Base-by-base conservation (phyloP, 495 filamentous ascomycete species). In the Penicillium bovifimosum region DNA sequence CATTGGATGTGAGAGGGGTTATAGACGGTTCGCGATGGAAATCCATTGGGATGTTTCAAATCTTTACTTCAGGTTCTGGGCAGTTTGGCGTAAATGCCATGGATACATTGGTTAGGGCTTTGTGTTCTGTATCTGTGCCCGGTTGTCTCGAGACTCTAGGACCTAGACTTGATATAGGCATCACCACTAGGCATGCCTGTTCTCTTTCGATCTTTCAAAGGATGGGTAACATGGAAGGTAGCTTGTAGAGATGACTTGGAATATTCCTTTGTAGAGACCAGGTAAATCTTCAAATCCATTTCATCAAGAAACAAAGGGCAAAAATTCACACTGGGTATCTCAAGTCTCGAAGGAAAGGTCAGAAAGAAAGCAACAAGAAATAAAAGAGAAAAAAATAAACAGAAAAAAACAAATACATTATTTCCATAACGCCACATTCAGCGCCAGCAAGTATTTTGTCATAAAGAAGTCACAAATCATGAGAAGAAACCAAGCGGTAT, bases 351-450 rank as follows among this genome's bases (percentile, higher is more conserved):
- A 8, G 6, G n/a, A 35, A 48, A 39, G 18, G 6, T 26, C 20
- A 24, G 20, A 24, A 24, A 24, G 20, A 24, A 24, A 24, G 20
- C 4, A 24, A 24, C 20, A 24, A 24, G 13, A 20, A 41, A 20
- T 33, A 3, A 9, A 32, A 41, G 27, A 29, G 39, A 41, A 33
- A 34, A 6, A 31, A 5, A 11, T 16, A 39, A 41, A 47, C 26
- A 39, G 32, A 49, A 11, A 52, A 16, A 48, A 46, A 33, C 29
- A 52, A 53, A 59, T 50, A 41, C 46, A 63, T 54, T 47, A 29
- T 36, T 53, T 42, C 64, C 59, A 50, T 56, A 64, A 58, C 64
- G 62, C 58, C 62, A 62, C 50, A 43, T 50, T 55, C 50, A 61
- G 58, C 63, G 59, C 59, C 53, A 53, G 58, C 61, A 26, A 26